phyloP scores from a whole-genome alignment of 192 early-diverging fungal species.

The Coemansia erecta region DNA sequence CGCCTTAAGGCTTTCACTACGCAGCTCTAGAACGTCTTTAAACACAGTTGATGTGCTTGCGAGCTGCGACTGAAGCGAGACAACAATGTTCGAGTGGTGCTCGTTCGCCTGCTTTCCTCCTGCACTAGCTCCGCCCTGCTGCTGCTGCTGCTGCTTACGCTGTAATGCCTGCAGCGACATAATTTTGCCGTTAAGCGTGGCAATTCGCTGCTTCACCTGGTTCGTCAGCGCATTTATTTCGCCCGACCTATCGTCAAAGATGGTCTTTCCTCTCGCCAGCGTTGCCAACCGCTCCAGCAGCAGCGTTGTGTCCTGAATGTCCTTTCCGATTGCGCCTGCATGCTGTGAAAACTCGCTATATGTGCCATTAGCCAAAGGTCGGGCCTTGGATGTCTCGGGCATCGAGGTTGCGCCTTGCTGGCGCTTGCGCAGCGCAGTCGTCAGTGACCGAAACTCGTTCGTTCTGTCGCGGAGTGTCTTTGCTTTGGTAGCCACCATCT shows the following conservation, averaged over 20 bases:
- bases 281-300: conserved; percentile 84
- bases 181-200: conserved; percentile 91
- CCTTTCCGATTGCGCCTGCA: conserved; percentile 78
- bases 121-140: conserved; percentile 53
- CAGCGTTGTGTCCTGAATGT: conserved; percentile 80
- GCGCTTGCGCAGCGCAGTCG: conserved; percentile 65
- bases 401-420: conserved; percentile 24
- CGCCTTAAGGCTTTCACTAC: conserved; percentile 94
- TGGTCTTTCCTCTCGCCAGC: conserved; percentile 90
- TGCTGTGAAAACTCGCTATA: conserved; percentile 80
- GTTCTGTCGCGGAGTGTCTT: conserved; percentile 69
- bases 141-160: conserved; percentile 56
- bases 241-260: conserved; percentile 95
- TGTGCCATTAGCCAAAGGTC: conserved; percentile 30
- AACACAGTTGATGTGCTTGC: conserved; percentile 87
- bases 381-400: conserved; percentile 24
- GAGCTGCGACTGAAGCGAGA: conserved; percentile 86
- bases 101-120: conserved; percentile 74
- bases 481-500: conserved; percentile 27
- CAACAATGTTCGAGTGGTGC: conserved; percentile 90
- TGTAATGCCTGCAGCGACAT: conserved; percentile 67
- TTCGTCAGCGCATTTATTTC: conserved; percentile 94
- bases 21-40: conserved; percentile 93
- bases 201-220: conserved; percentile 94
- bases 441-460: conserved; percentile 79